Conservation (phyloP, 1,284 basidiomycete genomes). For the Singerocomus inundabilis region DNA sequence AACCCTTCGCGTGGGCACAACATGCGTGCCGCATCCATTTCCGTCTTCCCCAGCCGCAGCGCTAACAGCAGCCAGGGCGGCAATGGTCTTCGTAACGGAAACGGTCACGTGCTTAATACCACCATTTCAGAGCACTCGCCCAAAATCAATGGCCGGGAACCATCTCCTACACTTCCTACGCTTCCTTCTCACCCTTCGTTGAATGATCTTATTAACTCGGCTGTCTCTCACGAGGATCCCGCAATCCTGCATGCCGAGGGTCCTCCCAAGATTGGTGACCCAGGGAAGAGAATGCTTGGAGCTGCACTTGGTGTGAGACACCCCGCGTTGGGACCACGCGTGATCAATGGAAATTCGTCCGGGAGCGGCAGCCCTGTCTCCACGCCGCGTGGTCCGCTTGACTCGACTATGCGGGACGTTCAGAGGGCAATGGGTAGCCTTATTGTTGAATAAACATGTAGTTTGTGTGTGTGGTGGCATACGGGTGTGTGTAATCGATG, state of each 20-base stretch:
- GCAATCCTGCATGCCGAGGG: slow-evolving; percentile 49
- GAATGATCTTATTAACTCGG: slow-evolving; percentile 74
- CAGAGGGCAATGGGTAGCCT: slow-evolving; percentile 76
- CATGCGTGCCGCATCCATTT: slow-evolving; percentile 67
- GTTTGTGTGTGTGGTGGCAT: slow-evolving; percentile 17
- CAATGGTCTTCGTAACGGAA: slow-evolving; percentile 38
- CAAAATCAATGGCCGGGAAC: slow-evolving; percentile 50
- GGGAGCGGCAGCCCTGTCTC: slow-evolving; percentile 21
- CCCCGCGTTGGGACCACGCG: slow-evolving; percentile 62
- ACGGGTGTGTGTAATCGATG: slow-evolving; percentile 22
- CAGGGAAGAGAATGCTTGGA: slow-evolving; percentile 81
- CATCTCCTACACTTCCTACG: slow-evolving; percentile 77
- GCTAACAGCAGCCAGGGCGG: slow-evolving; percentile 42
- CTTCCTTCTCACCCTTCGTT: slow-evolving; percentile 78
- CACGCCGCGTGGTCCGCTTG: slow-evolving; percentile 42
- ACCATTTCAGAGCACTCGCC: slow-evolving; percentile 51
- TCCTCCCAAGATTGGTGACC: slow-evolving; percentile 73
- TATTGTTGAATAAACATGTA: slow-evolving; percentile 59
- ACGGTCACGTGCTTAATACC: slow-evolving; percentile 40
- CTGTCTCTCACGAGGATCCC: slow-evolving; percentile 55
- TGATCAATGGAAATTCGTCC: slow-evolving; percentile 42
- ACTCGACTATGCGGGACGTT: slow-evolving; percentile 68
- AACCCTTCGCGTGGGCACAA: slow-evolving; percentile 65
- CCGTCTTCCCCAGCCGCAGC: slow-evolving; percentile 54
- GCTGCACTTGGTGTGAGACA: slow-evolving; percentile 78